phyloP scores from a whole-genome alignment of 352 stramenopile species.

The Sclerospora graminicola region DNA sequence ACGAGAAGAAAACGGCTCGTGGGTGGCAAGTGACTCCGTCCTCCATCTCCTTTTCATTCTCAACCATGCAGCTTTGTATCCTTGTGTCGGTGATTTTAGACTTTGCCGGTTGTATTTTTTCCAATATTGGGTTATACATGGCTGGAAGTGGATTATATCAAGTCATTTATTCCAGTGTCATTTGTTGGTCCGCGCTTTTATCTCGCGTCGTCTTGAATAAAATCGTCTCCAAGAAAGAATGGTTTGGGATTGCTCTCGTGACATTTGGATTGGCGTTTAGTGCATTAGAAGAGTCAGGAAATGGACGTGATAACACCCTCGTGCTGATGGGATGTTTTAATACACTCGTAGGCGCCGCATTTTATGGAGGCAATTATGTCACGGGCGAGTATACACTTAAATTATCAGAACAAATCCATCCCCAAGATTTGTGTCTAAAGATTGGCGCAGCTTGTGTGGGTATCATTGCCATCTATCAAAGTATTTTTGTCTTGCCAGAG shows the following conservation, averaged over 20 bases:
- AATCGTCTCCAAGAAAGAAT: slow-evolving; percentile 57
- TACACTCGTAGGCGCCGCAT: slow-evolving; percentile 66
- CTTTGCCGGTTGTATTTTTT: slow-evolving; percentile 80
- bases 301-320: slow-evolving; percentile 45
- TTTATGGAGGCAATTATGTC: slow-evolving; percentile 83
- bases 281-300: slow-evolving; percentile 56
- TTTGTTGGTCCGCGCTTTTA: slow-evolving; percentile 80
- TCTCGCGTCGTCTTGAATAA: slow-evolving; percentile 74
- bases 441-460: slow-evolving; percentile 61
- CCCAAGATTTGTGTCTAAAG: slow-evolving; percentile 71
- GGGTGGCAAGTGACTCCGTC: slow-evolving; percentile 12
- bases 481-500: slow-evolving; percentile 62
- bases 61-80: slow-evolving; percentile 53
- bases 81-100: slow-evolving; percentile 63
- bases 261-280: slow-evolving; percentile 79
- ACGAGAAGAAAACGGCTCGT: slow-evolving; percentile 15
- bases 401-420: slow-evolving; percentile 56
- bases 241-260: slow-evolving; percentile 71
- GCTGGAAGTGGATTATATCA: slow-evolving; percentile 74
- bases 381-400: slow-evolving; percentile 76
- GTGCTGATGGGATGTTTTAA: slow-evolving; percentile 83
- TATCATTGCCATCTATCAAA: slow-evolving; percentile 73
- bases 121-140: slow-evolving; percentile 74
- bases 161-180: slow-evolving; percentile 79
- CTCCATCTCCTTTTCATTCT: slow-evolving; percentile 32